Evolutionary conservation across 192 early-diverging fungal genomes (phyloP).

Genomic region (Geosiphon pyriformis): DNA sequence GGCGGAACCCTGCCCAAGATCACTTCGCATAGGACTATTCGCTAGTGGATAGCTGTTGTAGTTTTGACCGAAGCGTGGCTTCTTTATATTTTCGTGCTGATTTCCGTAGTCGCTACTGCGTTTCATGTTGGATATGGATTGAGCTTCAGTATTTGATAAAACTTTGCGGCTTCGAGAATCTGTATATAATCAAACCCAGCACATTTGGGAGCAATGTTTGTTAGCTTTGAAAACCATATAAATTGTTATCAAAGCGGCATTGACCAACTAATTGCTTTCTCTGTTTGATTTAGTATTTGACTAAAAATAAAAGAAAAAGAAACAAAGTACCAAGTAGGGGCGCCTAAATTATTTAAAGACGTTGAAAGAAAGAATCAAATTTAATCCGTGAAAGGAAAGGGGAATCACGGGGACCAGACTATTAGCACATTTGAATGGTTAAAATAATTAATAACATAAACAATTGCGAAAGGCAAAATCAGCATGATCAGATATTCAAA

Average conservation of each 20-base stretch:
- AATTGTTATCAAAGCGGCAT: neutral
- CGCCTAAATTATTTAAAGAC: neutral
- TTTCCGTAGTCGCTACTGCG: slow-evolving; percentile 54
- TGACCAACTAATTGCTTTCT: neutral
- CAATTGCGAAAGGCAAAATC: neutral
- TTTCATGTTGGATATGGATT: slow-evolving; percentile 40
- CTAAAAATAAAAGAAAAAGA: neutral
- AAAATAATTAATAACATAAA: neutral
- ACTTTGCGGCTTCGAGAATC: slow-evolving; percentile 9
- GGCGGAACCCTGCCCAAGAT: slow-evolving; percentile 19
- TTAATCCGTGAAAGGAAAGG: neutral
- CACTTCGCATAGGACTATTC: slow-evolving; percentile 16
- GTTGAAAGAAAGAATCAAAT: neutral
- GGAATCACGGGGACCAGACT: neutral
- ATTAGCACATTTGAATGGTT: neutral
- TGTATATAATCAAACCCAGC: slow-evolving; percentile 11
- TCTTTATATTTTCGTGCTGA: slow-evolving; percentile 51
- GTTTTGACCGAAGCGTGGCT: slow-evolving; percentile 51
- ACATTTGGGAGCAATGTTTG: neutral
- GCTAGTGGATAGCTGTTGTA: slow-evolving; percentile 27
- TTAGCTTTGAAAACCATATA: slow-evolving; percentile 2
- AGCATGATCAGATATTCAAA: too few species aligned
- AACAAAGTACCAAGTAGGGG: neutral
- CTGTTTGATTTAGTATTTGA: neutral
- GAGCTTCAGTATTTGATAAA: slow-evolving; percentile 2